Percentiles rank a stretch among this genome's conserved stretches.
Conservation (phyloP, 23 red algal species). For the Chondrus crispus region DNA sequence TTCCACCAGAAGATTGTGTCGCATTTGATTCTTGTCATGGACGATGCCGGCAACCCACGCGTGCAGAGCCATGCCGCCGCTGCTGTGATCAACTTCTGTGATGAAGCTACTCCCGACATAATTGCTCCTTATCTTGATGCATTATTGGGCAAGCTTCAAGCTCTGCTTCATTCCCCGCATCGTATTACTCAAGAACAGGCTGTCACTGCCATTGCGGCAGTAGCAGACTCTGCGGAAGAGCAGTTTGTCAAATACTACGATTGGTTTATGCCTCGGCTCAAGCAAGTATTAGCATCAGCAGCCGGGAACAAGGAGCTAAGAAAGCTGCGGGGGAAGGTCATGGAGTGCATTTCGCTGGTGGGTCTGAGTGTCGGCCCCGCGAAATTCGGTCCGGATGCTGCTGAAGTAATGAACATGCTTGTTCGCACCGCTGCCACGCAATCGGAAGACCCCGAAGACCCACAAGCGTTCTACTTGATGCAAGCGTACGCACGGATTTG, state of each 20-base stretch:
- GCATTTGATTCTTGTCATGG: slow-evolving; percentile 80
- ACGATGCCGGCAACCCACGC: slow-evolving; percentile 79
- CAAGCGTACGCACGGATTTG: slow-evolving; percentile 98
- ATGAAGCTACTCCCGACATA: slow-evolving; percentile 81
- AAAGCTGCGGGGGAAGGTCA: slow-evolving; percentile 87
- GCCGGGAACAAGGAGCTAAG: slow-evolving; percentile 74
- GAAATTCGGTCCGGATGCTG: slow-evolving; percentile 81
- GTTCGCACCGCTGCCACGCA: slow-evolving; percentile 65
- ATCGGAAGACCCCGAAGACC: slow-evolving; percentile 82
- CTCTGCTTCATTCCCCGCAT: slow-evolving; percentile 70
- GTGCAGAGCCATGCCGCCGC: slow-evolving; percentile 95
- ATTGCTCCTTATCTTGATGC: slow-evolving; percentile 88
- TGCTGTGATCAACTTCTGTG: slow-evolving; percentile 99
- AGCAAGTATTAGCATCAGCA: slow-evolving; percentile 62
- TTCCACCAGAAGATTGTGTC: slow-evolving; percentile 75
- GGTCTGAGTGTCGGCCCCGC: slow-evolving; percentile 88
- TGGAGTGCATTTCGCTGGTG: slow-evolving; percentile 98
- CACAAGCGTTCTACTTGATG: slow-evolving; percentile 96
- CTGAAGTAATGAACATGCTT: slow-evolving; percentile 90
- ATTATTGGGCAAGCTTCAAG: slow-evolving; percentile 77
- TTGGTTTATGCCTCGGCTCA: slow-evolving; percentile 95
- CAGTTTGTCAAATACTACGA: slow-evolving; percentile 89
- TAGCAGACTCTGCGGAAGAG: slow-evolving; percentile 85
- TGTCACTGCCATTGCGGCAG: slow-evolving; percentile 94
- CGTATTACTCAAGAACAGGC: slow-evolving; percentile 92